Percentiles rank a stretch among this genome's conserved stretches.
phyloP scores from a whole-genome alignment of 2,329 filamentous ascomycete species.

The Fusarium subtropicale region DNA sequence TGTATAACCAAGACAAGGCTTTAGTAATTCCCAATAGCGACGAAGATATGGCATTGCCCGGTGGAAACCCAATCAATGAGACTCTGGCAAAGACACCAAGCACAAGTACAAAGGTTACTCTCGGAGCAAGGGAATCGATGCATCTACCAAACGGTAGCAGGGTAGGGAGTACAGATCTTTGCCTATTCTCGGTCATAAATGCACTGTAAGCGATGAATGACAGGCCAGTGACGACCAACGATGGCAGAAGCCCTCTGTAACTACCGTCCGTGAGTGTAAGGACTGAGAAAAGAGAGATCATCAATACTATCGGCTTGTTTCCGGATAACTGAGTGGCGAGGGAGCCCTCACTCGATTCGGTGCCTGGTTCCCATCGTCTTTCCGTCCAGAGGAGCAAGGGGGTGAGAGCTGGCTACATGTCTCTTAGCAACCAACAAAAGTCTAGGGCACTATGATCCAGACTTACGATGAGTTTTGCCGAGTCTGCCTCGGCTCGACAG shows the following conservation, averaged over 20 bases:
- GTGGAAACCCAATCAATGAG: background rate
- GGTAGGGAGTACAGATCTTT: background rate
- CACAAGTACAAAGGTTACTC: background rate
- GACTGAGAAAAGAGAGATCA: background rate
- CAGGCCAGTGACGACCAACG: background rate
- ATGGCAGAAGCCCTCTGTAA: background rate
- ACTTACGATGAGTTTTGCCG: background rate
- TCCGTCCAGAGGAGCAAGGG: background rate
- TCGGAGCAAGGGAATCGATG: background rate
- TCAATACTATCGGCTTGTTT: background rate
- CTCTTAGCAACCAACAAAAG: background rate
- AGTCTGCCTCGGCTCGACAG: background rate
- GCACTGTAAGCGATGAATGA: background rate
- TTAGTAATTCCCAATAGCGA: background rate
- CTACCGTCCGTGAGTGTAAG: background rate
- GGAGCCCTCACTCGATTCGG: accelerated
- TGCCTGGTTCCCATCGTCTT: background rate
- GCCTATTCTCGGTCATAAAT: background rate
- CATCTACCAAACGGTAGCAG: background rate
- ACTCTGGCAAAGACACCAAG: accelerated
- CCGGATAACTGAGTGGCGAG: background rate
- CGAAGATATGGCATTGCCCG: background rate
- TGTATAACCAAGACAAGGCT: background rate
- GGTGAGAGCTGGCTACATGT: background rate
- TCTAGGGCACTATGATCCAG: no score